Percentiles rank a stretch among this genome's conserved stretches.
Evolutionary conservation across 306 rosid genomes (phyloP).

Genomic region (Delonix regia): DNA sequence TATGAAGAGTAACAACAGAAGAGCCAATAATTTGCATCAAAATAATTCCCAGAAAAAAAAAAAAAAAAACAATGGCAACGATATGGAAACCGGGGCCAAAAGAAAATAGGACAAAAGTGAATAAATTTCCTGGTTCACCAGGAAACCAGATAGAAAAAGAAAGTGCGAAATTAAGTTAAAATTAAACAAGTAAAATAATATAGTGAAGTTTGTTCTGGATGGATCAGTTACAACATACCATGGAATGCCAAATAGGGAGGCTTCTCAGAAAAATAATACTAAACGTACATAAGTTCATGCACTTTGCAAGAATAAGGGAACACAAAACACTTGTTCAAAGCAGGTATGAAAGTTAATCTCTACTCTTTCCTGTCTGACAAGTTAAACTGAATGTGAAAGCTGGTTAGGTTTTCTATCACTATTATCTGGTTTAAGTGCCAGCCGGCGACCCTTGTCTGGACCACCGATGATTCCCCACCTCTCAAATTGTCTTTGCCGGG

Average conservation of each 20-base stretch:
- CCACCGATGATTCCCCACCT: constrained; percentile 95
- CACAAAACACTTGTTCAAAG: constrained; percentile 13
- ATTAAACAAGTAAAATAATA: not conserved
- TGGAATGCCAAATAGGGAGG: constrained; percentile 3
- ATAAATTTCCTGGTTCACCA: not conserved
- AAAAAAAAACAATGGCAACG: too few species aligned
- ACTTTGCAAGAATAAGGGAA: constrained; percentile 6
- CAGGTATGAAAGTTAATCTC: constrained; percentile 20
- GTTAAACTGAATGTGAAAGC: constrained; percentile 60
- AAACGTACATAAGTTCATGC: constrained; percentile 28
- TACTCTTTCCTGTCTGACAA: not conserved
- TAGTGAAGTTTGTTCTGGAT: not conserved
- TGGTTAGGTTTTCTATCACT: constrained; percentile 33
- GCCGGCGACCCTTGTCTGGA: constrained; percentile 79
- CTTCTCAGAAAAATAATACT: constrained; percentile 18
- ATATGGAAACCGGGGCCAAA: not conserved
- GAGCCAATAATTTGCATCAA: not conserved
- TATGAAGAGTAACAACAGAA: not conserved
- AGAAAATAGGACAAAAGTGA: not conserved
- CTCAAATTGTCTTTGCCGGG: constrained; percentile 85
- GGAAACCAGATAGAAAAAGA: not conserved
- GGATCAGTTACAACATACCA: constrained; percentile 14
- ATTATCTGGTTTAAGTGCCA: constrained; percentile 28
- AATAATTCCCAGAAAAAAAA: too few species aligned
- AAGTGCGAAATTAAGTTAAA: not conserved